Conservation (phyloP, 441 rosid genomes). For the Eutrema salsugineum region DNA sequence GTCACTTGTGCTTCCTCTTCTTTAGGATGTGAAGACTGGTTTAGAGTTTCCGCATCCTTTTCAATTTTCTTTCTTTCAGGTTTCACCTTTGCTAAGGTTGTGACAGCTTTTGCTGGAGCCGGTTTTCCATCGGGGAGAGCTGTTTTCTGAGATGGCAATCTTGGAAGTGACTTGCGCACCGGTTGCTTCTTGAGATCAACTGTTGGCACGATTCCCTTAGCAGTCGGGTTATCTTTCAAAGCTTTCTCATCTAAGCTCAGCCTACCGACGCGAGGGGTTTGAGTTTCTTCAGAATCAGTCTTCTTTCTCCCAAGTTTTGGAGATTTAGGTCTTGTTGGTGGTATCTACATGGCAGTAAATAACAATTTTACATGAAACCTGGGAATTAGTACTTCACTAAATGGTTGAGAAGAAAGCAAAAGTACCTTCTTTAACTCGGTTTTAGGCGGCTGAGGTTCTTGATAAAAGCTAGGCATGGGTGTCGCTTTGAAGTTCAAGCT, state of each 20-base stretch:
- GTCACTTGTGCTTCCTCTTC: conserved; percentile 24
- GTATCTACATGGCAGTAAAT: conserved; percentile 57
- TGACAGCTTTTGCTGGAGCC: conserved; percentile 14
- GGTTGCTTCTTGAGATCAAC: conserved; percentile 62
- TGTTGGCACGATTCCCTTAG: conserved; percentile 44
- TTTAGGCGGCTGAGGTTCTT: conserved; percentile 92
- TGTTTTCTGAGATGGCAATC: conserved; percentile 84
- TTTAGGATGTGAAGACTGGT: conserved; percentile 19
- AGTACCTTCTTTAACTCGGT: conserved; percentile 84
- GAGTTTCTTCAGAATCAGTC: conserved; percentile 61
- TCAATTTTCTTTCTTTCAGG: conserved; percentile 34
- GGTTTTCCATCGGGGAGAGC: conserved; percentile 36
- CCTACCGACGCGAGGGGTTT: conserved; percentile 38
- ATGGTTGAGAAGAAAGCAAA: conserved; percentile 9
- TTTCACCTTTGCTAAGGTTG: conserved; percentile 31
- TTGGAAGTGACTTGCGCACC: conserved; percentile 76
- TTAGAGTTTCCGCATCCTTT: conserved; percentile 29
- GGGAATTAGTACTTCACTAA: not conserved
- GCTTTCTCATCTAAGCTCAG: conserved; percentile 73
- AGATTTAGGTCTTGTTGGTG: conserved; percentile 95
- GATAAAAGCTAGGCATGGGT: conserved; percentile 98
- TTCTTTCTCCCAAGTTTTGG: conserved; percentile 95
- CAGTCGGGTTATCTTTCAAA: conserved; percentile 30
- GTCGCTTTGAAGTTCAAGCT: conserved; percentile 95
- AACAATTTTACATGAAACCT: conserved; percentile 12